These are phyloP conservation scores for Zymoseptoria passerinii DNA, from an alignment of 2,329 filamentous ascomycete genomes.

Conservation along the genomic window DNA sequence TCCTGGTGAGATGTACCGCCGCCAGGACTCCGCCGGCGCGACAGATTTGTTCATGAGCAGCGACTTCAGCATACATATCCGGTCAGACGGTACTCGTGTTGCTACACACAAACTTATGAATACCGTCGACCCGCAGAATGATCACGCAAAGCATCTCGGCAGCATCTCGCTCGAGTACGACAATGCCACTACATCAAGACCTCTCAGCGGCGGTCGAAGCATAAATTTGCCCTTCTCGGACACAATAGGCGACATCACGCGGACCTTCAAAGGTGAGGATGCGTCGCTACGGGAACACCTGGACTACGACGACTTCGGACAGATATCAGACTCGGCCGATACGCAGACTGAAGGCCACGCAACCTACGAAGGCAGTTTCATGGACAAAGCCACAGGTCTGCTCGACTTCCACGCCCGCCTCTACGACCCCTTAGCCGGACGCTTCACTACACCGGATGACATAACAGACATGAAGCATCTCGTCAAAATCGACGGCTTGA, in stretches of 20 bases:
- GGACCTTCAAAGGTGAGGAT: background rate
- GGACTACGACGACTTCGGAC: background rate
- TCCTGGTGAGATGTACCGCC: background rate
- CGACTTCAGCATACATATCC: background rate
- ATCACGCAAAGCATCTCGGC: background rate
- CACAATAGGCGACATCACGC: background rate
- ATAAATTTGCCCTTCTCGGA: background rate
- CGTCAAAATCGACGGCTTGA: background rate
- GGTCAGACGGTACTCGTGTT: background rate
- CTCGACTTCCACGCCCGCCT: background rate
- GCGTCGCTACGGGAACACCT: background rate
- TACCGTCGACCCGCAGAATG: background rate
- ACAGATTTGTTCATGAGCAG: background rate
- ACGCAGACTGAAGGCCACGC: background rate
- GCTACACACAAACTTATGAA: background rate
- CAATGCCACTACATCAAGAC: background rate
- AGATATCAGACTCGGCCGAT: background rate
- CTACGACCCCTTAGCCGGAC: background rate
- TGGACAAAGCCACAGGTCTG: background rate
- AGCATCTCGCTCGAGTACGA: background rate
- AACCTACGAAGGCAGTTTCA: background rate
- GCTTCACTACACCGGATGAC: background rate
- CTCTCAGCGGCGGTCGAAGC: background rate
- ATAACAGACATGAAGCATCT: background rate
- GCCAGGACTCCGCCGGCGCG: background rate